A percentile compares a stretch with the other conserved stretches of the same genome.
Conservation (phyloP, 371 early-diverging fungal species). For the Blakeslea trispora region DNA sequence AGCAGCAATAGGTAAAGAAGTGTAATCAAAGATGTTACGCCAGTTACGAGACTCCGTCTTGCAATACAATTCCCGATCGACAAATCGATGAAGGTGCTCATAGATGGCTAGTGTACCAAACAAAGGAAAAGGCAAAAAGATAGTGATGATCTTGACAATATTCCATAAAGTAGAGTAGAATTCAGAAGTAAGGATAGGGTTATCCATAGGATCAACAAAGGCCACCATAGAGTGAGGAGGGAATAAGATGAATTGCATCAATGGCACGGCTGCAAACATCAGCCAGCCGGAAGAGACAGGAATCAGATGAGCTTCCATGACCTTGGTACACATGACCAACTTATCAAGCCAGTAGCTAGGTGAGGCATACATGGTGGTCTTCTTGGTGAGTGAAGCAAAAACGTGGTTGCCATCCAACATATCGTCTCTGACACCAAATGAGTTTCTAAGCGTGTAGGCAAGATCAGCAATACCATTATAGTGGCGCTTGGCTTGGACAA, state of each 20-base stretch:
- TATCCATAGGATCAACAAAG: conserved; percentile 38
- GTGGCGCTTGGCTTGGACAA: conserved; percentile 73
- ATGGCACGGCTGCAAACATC: conserved; percentile 57
- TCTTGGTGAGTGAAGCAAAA: conserved; percentile 32
- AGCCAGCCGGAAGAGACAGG: conserved; percentile 55
- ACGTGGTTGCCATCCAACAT: conserved; percentile 10
- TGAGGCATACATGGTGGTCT: conserved; percentile 40
- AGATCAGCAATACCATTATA: conserved; percentile 56
- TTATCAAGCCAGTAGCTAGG: conserved; percentile 36
- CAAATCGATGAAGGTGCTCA: conserved; percentile 45
- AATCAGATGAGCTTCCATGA: conserved; percentile 57
- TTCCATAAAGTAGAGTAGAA: conserved; percentile 49
- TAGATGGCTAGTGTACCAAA: conserved; percentile 50
- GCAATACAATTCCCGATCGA: conserved; percentile 55
- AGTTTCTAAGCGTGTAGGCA: conserved; percentile 42
- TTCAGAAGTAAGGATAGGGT: conserved; percentile 50
- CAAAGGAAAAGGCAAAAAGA: conserved; percentile 50
- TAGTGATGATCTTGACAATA: conserved; percentile 47
- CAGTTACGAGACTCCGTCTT: conserved; percentile 45
- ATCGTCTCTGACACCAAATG: conserved; percentile 29
- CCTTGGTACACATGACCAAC: conserved; percentile 44
- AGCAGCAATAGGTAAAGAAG: conserved; percentile 57
- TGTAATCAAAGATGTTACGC: conserved; percentile 53
- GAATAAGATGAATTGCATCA: conserved; percentile 53
- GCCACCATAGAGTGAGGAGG: conserved; percentile 41